Base-by-base conservation (phyloP, 495 filamentous ascomycete genomes). In the Xanthoparmelia taractica region DNA sequence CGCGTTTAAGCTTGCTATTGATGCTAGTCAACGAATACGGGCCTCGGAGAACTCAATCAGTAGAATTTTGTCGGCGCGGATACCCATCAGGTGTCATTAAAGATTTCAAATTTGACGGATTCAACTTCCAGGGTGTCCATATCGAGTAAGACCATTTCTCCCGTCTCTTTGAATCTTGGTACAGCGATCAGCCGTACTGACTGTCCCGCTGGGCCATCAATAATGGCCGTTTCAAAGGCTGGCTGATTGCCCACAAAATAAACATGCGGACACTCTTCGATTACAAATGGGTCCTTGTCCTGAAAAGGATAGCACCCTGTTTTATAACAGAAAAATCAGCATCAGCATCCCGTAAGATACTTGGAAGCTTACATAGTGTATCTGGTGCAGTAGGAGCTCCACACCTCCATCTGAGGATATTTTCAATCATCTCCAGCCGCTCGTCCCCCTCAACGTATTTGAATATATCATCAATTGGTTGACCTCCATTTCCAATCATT, bases 301-400 rank as follows among this genome's bases (percentile, higher is more conserved):
- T 96, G 90, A 75, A 95, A 97, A 12, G 94, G 94, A 72, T 97
- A 97, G 61, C 87, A 88, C 93, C 92, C 91, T 96, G 65, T 41
- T 27, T 34, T 3, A 8, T 33, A 38, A 25, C 47, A 25, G 29
- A n/a, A n/a, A n/a, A n/a, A 52, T 67, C 31, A 67, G 57, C 66
- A 57, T 33, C 18, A 41, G 31, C 20, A 8, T 57, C 2, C 4
- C n/a, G 10, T 31, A 5, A 2, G 7, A 13, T 12, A 12, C 17
- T 8, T 23, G 41, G 38, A 47, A 20, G 78, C 90, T 78, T 80
- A 96, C 93, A 97, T 61, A 98, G 72, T 4, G 94, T 99, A 75
- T 99, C 94, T 2, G 94, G 94, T 7, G 95, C 95, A 1, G 94
- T 98, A 18, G 94, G 94, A n/a, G 93, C 93, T 60, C 83, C 83